These are phyloP conservation scores for Podila minutissima DNA, from an alignment of 192 early-diverging fungal genomes.

Conservation along the genomic window DNA sequence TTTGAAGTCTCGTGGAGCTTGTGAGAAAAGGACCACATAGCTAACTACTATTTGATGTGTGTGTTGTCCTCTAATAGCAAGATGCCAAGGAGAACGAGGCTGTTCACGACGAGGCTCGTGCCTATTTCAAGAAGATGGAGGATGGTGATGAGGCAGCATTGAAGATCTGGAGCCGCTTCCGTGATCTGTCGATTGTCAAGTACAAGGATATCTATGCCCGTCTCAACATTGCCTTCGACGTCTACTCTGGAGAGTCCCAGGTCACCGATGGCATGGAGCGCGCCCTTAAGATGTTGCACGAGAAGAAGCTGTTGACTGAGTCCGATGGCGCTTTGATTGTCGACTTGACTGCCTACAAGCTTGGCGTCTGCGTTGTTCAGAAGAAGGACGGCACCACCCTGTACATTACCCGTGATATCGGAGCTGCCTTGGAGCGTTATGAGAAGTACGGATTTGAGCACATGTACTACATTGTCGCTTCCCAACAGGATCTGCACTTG, in stretches of 20 bases:
- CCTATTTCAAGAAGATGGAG: constrained; percentile 95
- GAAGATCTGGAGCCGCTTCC: constrained; percentile 88
- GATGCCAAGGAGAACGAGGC: constrained; percentile 71
- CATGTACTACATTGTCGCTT: constrained; percentile 92
- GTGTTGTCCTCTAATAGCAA: constrained; percentile 32
- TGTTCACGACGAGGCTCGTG: constrained; percentile 87
- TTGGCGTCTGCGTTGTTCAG: constrained; percentile 83
- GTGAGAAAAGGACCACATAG: constrained; percentile 9
- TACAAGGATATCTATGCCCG: constrained; percentile 93
- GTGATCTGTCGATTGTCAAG: constrained; percentile 89
- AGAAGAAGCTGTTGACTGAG: constrained; percentile 75
- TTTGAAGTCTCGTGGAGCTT: constrained; percentile 68
- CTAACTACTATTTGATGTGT: background rate
- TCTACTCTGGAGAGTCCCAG: constrained; percentile 96
- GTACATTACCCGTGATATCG: constrained; percentile 97
- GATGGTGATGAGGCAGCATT: constrained; percentile 86
- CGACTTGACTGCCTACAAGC: constrained; percentile 85
- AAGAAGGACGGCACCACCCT: constrained; percentile 93
- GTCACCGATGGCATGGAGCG: constrained; percentile 77
- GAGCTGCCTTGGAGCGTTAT: constrained; percentile 91
- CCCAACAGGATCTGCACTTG: constrained; percentile 91
- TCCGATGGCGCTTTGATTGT: constrained; percentile 89
- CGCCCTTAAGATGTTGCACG: constrained; percentile 76
- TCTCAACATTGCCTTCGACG: constrained; percentile 91
- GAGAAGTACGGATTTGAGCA: constrained; percentile 90